These are phyloP conservation scores for Apiospora arundinis DNA, from an alignment of 2,329 filamentous ascomycete genomes.

Conservation along the genomic window DNA sequence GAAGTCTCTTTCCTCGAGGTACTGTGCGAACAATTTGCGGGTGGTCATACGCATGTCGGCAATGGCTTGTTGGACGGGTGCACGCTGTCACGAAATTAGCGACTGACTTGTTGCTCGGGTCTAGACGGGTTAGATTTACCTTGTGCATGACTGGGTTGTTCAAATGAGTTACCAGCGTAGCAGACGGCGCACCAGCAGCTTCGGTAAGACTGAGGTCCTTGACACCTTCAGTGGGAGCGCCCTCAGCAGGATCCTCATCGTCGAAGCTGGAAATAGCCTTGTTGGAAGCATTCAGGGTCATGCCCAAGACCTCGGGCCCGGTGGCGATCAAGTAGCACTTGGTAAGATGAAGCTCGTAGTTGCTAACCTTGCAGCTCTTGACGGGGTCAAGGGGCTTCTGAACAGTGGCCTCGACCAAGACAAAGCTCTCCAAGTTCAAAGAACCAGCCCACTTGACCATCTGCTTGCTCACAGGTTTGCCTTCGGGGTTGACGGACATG, in stretches of 20 bases:
- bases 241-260: slow-evolving; percentile 56
- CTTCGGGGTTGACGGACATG: slow-evolving; percentile 69
- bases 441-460: slow-evolving; percentile 93
- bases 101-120: background rate
- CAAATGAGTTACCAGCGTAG: slow-evolving; percentile 82
- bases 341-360: slow-evolving; percentile 85
- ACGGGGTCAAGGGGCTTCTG: slow-evolving; percentile 85
- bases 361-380: slow-evolving; percentile 81
- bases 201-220: slow-evolving; percentile 48
- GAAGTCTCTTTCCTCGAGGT: slow-evolving; percentile 77
- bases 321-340: slow-evolving; percentile 81
- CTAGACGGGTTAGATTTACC: background rate
- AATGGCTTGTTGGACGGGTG: slow-evolving; percentile 89
- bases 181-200: slow-evolving; percentile 63
- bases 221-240: slow-evolving; percentile 41
- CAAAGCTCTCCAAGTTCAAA: slow-evolving; percentile 80
- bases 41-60: slow-evolving; percentile 63
- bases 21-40: slow-evolving; percentile 76
- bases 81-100: slow-evolving; percentile 52
- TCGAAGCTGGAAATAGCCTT: slow-evolving; percentile 63
- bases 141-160: slow-evolving; percentile 95
- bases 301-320: slow-evolving; percentile 62
- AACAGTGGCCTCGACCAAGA: slow-evolving; percentile 80
- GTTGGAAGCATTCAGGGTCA: slow-evolving; percentile 63
- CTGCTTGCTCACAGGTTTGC: slow-evolving; percentile 71